These are phyloP conservation scores for Amniculicola lignicola DNA, from an alignment of 495 filamentous ascomycete genomes.

Conservation along the genomic window DNA sequence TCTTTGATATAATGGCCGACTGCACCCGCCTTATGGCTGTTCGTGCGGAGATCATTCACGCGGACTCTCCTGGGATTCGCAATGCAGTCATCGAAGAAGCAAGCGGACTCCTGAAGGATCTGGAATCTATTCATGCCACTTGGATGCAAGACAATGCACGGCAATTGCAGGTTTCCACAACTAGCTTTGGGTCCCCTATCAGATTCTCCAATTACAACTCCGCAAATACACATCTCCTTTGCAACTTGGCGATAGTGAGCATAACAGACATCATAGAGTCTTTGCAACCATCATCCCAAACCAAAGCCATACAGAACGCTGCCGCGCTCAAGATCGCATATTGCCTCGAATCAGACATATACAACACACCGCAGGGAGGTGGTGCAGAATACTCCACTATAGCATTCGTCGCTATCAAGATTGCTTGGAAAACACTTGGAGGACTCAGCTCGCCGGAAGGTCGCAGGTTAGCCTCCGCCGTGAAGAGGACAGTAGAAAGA, in stretches of 20 bases:
- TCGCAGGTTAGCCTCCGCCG: constrained; percentile 7
- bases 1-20: constrained; percentile 17
- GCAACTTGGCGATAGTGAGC: constrained; percentile 6
- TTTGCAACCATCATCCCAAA: constrained; percentile 3
- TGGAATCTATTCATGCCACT: neutral
- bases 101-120: neutral
- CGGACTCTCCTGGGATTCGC: neutral
- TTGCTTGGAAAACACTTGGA: constrained; percentile 17
- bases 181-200: neutral
- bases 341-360: constrained; percentile 1
- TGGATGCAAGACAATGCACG: too few species aligned
- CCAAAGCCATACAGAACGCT: neutral
- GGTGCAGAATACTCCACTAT: constrained; percentile 7
- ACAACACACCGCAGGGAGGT: neutral
- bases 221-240: constrained; percentile 9
- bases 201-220: constrained; percentile 5
- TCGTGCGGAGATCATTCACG: neutral
- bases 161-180: neutral
- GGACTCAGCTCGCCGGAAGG: constrained; percentile 9
- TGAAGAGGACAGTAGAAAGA: neutral
- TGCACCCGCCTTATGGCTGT: neutral
- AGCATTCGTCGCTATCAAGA: constrained; percentile 5
- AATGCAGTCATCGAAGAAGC: neutral
- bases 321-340: constrained; percentile 10
- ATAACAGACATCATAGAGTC: neutral